These are phyloP conservation scores for Colletotrichum tanaceti DNA, from an alignment of 2,329 filamentous ascomycete genomes.

Conservation along the genomic window DNA sequence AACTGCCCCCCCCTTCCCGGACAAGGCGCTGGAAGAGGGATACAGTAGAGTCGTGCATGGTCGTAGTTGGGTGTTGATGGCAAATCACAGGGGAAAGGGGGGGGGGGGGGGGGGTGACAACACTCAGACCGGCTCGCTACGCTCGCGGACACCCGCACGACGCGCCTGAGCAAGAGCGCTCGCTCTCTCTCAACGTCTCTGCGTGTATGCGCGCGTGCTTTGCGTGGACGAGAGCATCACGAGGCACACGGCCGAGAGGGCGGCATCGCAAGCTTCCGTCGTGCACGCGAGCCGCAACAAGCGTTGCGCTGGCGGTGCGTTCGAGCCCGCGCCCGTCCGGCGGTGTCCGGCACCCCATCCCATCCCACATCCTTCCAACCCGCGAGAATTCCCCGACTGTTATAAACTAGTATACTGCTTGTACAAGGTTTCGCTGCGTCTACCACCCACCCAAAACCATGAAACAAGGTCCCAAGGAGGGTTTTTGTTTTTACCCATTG, in stretches of 20 bases:
- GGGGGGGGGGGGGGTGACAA: neutral
- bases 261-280: neutral
- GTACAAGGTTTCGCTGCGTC: neutral
- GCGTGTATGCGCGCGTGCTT: neutral
- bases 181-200: neutral
- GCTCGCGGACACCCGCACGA: neutral
- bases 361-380: too few relatives aligned
- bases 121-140: neutral
- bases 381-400: too few relatives aligned
- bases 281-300: neutral
- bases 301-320: neutral
- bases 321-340: neutral
- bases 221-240: neutral
- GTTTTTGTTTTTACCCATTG: too few relatives aligned
- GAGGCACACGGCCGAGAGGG: neutral
- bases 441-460: slow-evolving; percentile 5
- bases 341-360: too few relatives aligned
- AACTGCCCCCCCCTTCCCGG: neutral
- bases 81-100: neutral
- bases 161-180: too few relatives aligned
- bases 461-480: neutral
- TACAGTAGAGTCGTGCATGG: neutral
- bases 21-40: neutral
- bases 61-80: neutral
- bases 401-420: too few relatives aligned